A percentile compares a stretch with the other conserved stretches of the same genome.
phyloP scores from a whole-genome alignment of 2,329 filamentous ascomycete genomes.

The Cordyceps fumosorosea region DNA sequence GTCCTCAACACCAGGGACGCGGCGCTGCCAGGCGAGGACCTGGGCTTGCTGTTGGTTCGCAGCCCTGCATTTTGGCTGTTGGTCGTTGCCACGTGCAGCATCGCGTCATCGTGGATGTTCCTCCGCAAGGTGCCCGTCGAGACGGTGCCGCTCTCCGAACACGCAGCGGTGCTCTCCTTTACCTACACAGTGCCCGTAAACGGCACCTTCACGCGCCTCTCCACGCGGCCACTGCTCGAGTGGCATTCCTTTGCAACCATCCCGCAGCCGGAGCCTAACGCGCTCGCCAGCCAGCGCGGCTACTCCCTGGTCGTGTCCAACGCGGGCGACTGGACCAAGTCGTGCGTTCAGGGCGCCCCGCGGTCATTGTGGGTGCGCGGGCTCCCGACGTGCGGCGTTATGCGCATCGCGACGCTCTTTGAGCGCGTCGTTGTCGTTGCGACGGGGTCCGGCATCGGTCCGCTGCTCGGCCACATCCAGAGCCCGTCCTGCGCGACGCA shows the following conservation, averaged over 20 bases:
- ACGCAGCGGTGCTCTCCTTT: constrained; percentile 67
- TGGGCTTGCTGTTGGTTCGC: constrained; percentile 31
- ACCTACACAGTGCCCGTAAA: constrained; percentile 52
- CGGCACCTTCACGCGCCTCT: constrained; percentile 45
- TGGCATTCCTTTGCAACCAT: constrained; percentile 75
- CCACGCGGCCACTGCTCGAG: constrained; percentile 57
- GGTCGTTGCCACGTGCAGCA: constrained; percentile 53
- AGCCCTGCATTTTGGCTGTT: constrained; percentile 60
- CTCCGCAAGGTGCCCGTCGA: constrained; percentile 62
- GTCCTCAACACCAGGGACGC: constrained; percentile 46
- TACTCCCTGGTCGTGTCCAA: constrained; percentile 67
- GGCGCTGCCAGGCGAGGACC: constrained; percentile 24
- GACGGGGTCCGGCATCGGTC: constrained; percentile 69
- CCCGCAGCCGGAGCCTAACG: constrained; percentile 51
- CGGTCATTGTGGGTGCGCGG: constrained; percentile 61
- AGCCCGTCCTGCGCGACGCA: constrained; percentile 44
- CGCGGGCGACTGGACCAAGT: constrained; percentile 67
- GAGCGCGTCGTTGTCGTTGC: constrained; percentile 58
- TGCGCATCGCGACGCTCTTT: constrained; percentile 62
- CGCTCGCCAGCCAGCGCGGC: constrained; percentile 29
- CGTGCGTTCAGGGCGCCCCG: constrained; percentile 56
- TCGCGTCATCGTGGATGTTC: constrained; percentile 67
- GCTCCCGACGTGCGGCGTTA: constrained; percentile 59
- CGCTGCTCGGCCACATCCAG: constrained; percentile 55
- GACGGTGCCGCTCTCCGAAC: constrained; percentile 60